A percentile compares a stretch with the other conserved stretches of the same genome.
These are phyloP conservation scores for Saccharomycopsis lassenensis DNA, from an alignment of 805 yeast genomes.

Conservation along the genomic window DNA sequence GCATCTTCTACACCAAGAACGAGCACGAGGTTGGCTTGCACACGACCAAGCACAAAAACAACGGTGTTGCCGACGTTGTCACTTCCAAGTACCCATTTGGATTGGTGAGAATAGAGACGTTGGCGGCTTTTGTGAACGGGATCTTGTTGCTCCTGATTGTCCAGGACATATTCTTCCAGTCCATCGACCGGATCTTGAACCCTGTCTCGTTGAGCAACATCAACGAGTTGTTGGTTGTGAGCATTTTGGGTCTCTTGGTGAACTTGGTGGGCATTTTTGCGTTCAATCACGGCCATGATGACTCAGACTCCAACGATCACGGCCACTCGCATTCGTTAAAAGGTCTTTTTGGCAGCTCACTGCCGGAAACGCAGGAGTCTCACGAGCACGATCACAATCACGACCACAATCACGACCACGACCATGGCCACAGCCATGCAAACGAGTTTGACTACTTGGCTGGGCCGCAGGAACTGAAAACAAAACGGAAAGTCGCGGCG, in stretches of 20 bases:
- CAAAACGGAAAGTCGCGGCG: slow-evolving; percentile 4
- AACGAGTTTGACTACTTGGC: slow-evolving; percentile 18
- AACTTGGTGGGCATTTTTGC: slow-evolving; percentile 91
- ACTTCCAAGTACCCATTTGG: slow-evolving; percentile 80
- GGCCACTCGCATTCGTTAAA: slow-evolving; percentile 31
- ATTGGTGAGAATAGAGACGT: slow-evolving; percentile 69
- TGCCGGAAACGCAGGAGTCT: not conserved
- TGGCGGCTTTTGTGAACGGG: slow-evolving; percentile 95
- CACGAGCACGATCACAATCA: slow-evolving; percentile 23
- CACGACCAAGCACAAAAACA: slow-evolving; percentile 5
- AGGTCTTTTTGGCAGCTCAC: slow-evolving; percentile 9
- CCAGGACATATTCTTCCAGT: slow-evolving; percentile 78
- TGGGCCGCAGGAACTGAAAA: slow-evolving; percentile 13
- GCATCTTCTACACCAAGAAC: slow-evolving; percentile 20
- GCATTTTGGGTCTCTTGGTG: slow-evolving; percentile 74
- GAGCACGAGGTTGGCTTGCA: slow-evolving; percentile 1
- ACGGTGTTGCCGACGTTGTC: slow-evolving; percentile 25
- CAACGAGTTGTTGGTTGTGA: slow-evolving; percentile 74
- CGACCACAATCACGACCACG: slow-evolving; percentile 22
- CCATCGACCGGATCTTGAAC: slow-evolving; percentile 64
- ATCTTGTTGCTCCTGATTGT: slow-evolving; percentile 80
- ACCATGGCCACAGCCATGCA: slow-evolving; percentile 19
- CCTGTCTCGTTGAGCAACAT: slow-evolving; percentile 76
- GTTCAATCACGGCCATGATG: slow-evolving; percentile 73
- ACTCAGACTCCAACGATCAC: slow-evolving; percentile 29